A percentile compares a stretch with the other conserved stretches of the same genome.
Evolutionary conservation across 257 asterid species (phyloP).

Genomic region (Fraxinus excelsior): DNA sequence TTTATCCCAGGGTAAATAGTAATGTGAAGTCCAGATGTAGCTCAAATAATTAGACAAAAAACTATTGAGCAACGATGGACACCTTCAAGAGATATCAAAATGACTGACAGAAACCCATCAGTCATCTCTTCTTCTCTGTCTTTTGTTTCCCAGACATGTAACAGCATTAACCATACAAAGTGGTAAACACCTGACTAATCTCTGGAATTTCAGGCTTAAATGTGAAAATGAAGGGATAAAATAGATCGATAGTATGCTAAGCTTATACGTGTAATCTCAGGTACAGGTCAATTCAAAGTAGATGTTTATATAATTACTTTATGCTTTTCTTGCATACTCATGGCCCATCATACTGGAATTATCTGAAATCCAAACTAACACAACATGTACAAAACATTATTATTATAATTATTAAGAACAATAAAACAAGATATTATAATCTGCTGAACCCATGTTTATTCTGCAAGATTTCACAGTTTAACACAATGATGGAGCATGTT

Average conservation of each 20-base stretch:
- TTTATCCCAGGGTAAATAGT: neutral
- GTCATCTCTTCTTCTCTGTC: slow-evolving; percentile 29
- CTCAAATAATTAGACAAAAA: slow-evolving; percentile 31
- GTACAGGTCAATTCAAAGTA: neutral
- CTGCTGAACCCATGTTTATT: neutral
- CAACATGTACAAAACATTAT: neutral
- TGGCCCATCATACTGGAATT: neutral
- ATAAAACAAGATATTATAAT: neutral
- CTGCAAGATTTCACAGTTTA: neutral
- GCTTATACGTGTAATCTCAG: neutral
- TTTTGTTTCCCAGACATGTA: slow-evolving; percentile 49
- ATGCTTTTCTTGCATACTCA: neutral
- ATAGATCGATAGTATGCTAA: neutral
- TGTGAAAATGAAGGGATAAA: neutral
- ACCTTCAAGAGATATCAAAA: slow-evolving; percentile 45
- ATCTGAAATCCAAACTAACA: neutral
- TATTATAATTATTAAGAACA: neutral
- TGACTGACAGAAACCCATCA: slow-evolving; percentile 37
- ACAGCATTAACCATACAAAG: slow-evolving; percentile 37
- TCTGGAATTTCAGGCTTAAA: slow-evolving; percentile 21
- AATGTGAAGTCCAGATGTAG: slow-evolving; percentile 49
- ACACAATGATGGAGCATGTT: neutral
- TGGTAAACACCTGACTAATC: slow-evolving; percentile 41
- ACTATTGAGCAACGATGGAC: slow-evolving; percentile 46
- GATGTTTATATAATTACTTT: neutral